Evolutionary conservation across 2,329 filamentous ascomycete species (phyloP).

Genomic region (Fusarium brachygibbosum): DNA sequence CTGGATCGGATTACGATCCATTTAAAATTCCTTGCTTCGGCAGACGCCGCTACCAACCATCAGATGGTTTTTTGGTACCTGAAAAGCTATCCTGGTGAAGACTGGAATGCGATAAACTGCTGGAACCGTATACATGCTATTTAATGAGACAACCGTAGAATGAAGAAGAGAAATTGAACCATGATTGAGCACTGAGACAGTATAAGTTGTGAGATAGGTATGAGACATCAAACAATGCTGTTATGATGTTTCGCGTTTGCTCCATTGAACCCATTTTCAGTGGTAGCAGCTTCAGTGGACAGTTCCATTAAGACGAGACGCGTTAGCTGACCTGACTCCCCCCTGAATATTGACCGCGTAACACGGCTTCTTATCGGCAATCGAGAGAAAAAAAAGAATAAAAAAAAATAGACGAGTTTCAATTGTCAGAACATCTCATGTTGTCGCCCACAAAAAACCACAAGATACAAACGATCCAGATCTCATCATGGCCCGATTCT

Average conservation of each 20-base stretch:
- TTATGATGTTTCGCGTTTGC: background rate
- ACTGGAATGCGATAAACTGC: background rate
- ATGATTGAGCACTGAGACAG: background rate
- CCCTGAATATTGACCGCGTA: conserved; percentile 1
- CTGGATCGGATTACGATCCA: conserved; percentile 28
- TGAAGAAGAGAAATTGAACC: background rate
- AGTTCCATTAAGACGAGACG: background rate
- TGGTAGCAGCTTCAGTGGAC: background rate
- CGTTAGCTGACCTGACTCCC: background rate
- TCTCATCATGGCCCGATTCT: conserved; percentile 25
- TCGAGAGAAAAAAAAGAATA: background rate
- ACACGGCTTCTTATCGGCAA: background rate
- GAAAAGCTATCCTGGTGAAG: conserved; percentile 11
- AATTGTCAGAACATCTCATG: conserved; percentile 6
- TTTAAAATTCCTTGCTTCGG: conserved; percentile 9
- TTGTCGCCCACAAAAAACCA: conserved; percentile 15
- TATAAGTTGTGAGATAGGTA: background rate
- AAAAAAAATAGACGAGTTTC: conserved; percentile 3
- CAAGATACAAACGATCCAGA: conserved; percentile 5
- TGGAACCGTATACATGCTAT: background rate
- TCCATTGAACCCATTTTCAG: background rate
- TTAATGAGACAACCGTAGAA: background rate
- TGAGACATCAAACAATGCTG: background rate
- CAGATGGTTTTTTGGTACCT: conserved; percentile 27
- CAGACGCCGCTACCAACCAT: background rate